phyloP scores from a whole-genome alignment of 1,284 basidiomycete genomes.

The Irpex lacteus region DNA sequence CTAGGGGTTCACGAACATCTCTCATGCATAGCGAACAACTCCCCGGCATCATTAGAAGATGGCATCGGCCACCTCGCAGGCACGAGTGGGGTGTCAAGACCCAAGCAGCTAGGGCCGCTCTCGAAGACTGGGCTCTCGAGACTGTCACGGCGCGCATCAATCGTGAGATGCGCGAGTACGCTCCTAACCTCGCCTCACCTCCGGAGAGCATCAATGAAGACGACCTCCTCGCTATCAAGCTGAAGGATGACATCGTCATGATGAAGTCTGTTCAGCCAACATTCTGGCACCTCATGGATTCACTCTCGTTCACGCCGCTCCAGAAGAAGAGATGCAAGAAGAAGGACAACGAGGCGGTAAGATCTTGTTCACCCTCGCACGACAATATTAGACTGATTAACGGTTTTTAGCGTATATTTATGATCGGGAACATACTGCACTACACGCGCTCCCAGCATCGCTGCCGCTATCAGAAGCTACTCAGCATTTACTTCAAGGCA shows the following conservation, averaged over 20 bases:
- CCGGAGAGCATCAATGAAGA: constrained; percentile 8
- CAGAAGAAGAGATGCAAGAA: constrained; percentile 23
- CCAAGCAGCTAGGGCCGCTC: constrained; percentile 15
- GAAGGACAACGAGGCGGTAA: constrained; percentile 28
- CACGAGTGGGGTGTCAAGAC: constrained; percentile 15
- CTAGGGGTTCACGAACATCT: not conserved
- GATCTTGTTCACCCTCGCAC: not conserved
- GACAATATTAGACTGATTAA: not conserved
- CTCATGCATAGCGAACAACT: not conserved
- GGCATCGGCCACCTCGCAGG: not conserved
- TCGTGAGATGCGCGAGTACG: not conserved
- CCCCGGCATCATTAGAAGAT: not conserved
- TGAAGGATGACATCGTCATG: constrained; percentile 8
- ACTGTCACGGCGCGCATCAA: constrained; percentile 7
- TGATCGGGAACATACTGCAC: constrained; percentile 25
- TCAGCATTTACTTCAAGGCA: constrained; percentile 28
- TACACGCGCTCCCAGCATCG: constrained; percentile 29
- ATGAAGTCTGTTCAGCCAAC: constrained; percentile 18
- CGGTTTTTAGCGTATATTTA: constrained; percentile 20
- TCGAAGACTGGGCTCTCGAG: constrained; percentile 21
- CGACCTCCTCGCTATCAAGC: constrained; percentile 3
- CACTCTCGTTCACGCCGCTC: constrained; percentile 15
- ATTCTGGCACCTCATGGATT: constrained; percentile 21
- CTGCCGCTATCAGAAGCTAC: constrained; percentile 27
- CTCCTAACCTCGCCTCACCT: not conserved